Evolutionary conservation across 345 rosid genomes (phyloP).

Genomic region (Noccaea bulbosa): DNA sequence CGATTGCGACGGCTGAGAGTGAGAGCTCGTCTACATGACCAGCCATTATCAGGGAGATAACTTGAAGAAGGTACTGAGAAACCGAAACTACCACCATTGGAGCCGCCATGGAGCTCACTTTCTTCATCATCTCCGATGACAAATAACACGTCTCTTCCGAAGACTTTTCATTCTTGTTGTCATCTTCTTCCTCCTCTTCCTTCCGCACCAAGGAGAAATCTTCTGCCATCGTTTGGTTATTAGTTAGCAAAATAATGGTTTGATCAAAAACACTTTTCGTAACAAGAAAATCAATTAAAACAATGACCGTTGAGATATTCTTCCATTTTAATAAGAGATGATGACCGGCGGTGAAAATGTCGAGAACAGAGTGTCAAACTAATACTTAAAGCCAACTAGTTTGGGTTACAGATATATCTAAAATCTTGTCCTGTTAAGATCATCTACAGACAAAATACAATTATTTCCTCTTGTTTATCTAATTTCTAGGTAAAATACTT

Average conservation of each 20-base stretch:
- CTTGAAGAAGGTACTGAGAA: conserved; percentile 26
- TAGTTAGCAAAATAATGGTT: neutral
- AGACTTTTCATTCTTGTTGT: neutral
- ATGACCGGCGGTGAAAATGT: neutral
- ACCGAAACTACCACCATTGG: conserved; percentile 35
- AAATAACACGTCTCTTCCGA: too few species aligned
- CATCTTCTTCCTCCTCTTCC: conserved; percentile 7
- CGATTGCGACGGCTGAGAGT: conserved; percentile 31
- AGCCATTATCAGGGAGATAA: neutral
- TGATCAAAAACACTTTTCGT: neutral
- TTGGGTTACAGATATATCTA: neutral
- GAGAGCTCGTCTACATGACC: conserved; percentile 26
- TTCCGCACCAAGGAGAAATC: conserved; percentile 11
- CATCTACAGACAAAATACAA: neutral
- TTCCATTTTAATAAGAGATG: neutral
- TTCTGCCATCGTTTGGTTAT: conserved; percentile 4
- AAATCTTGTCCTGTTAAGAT: neutral
- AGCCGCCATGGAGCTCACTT: conserved; percentile 29
- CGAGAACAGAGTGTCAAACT: neutral
- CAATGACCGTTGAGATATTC: neutral
- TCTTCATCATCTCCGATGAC: conserved; percentile 25
- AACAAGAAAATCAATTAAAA: neutral
- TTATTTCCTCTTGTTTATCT: neutral
- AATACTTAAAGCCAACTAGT: neutral
- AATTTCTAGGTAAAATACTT: neutral